Evolutionary conservation across 768 basidiomycete genomes (phyloP).

Genomic region (Calocybe gangraenosa): DNA sequence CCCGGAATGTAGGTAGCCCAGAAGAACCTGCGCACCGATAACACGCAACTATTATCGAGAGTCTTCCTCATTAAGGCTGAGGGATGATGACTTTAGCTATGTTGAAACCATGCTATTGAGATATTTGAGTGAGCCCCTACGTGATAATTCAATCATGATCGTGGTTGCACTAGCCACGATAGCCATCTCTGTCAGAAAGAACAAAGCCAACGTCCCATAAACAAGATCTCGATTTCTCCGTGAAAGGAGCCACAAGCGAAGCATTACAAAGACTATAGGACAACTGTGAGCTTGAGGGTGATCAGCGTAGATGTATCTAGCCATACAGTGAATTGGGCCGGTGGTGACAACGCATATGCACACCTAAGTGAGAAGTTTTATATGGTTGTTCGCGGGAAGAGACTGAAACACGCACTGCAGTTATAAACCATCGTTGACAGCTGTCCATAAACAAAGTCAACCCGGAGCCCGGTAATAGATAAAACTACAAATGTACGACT

Average conservation of each 20-base stretch:
- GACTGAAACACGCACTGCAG: slow-evolving; percentile 6
- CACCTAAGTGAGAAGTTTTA: slow-evolving; percentile 15
- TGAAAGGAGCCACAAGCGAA: slow-evolving; percentile 37
- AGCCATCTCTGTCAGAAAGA: slow-evolving; percentile 24
- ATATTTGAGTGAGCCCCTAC: slow-evolving; percentile 21
- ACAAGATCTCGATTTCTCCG: slow-evolving; percentile 23
- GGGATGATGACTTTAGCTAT: background rate
- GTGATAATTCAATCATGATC: slow-evolving; percentile 21
- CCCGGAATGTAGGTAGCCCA: slow-evolving; percentile 9
- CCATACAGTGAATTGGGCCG: slow-evolving; percentile 30
- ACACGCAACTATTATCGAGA: background rate
- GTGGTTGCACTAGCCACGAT: slow-evolving; percentile 20
- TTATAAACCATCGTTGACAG: slow-evolving; percentile 14
- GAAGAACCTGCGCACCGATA: slow-evolving; percentile 1
- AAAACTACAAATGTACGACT: no score
- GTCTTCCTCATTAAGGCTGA: background rate
- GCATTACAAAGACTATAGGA: slow-evolving; percentile 32
- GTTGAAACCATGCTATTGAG: background rate
- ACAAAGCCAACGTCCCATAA: slow-evolving; percentile 23
- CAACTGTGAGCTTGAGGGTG: background rate
- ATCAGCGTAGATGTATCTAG: background rate
- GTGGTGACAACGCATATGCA: slow-evolving; percentile 31
- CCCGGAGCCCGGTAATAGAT: no score
- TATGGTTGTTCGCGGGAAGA: background rate
- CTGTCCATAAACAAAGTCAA: no score